Base-by-base conservation (phyloP, 1,139 yeast genomes). In the Kluyveromyces marxianus region DNA sequence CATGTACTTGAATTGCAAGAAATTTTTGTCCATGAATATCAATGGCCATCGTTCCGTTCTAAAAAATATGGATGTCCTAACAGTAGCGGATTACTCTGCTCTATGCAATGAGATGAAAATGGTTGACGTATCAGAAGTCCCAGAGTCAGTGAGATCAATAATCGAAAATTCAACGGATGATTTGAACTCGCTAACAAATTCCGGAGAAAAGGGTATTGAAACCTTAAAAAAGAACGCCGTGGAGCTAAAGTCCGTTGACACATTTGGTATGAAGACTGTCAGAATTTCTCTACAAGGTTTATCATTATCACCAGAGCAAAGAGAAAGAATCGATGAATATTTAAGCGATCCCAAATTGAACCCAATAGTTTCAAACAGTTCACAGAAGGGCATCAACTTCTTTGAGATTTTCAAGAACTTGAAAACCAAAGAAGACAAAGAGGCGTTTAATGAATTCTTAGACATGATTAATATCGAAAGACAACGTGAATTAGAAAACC, bases 271-370 rank as follows among this genome's bases (percentile, higher is more conserved):
- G 67, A 83, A 82, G 56, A 83, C 83, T 10, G 83, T 90, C 49
- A 78, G 95, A 60, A 88, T 86, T 55, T 78, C 95, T 2, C 71
- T 90, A 35, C 62, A 80, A 35, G 96, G 95, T 0, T 71, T 92
- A 39, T 69, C 59, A 2, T 42, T 57, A 35, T 59, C 48, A 10
- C 54, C 52, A 42, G 44, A 62, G 48, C 55, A 59, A 68, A 54
- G 63, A 62, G 45, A 53, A 33, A 66, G 68, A 33, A 55, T 75
- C 25, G 65, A 65, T 5, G 60, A 66, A 25, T 60, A 76, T 33
- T 69, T 70, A 43, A 63, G 76, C 38, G 70, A 70, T 40, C 62
- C 58, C 35, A 40, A 57, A 39, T 49, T 53, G 36, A 66, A 50
- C 49, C 62, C 38, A 39, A 54, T 46, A 30, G 46, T 49, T 37